Conservation (phyloP, 2,329 filamentous ascomycete species). For the Pseudogymnoascus destructans region DNA sequence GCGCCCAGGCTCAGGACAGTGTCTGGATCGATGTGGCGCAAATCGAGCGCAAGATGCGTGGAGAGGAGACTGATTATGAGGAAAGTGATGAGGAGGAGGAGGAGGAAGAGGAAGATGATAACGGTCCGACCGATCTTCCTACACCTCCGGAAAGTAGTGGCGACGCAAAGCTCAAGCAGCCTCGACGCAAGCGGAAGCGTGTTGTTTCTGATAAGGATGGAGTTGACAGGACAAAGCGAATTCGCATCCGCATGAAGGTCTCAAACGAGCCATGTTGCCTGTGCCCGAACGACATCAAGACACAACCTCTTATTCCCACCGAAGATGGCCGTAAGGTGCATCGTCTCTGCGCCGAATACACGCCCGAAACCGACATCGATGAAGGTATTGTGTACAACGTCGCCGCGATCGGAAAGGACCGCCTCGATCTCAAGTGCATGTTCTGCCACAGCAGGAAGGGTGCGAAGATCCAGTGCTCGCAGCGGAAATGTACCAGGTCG, state of each 20-base stretch:
- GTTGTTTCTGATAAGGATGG: slow-evolving; percentile 32
- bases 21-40: slow-evolving; percentile 97
- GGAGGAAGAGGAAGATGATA: slow-evolving; percentile 49
- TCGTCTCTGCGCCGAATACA: slow-evolving; percentile 76
- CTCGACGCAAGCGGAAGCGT: slow-evolving; percentile 56
- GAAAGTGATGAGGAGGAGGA: slow-evolving; percentile 61
- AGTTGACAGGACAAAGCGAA: slow-evolving; percentile 49
- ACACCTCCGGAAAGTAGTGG: slow-evolving; percentile 64
- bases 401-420: slow-evolving; percentile 70
- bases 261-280: slow-evolving; percentile 76
- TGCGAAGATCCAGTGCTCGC: slow-evolving; percentile 93
- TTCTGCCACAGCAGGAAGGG: slow-evolving; percentile 90
- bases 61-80: slow-evolving; percentile 76
- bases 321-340: slow-evolving; percentile 82
- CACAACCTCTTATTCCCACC: slow-evolving; percentile 70
- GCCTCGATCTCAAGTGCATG: slow-evolving; percentile 83
- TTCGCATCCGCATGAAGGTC: slow-evolving; percentile 56
- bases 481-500: slow-evolving; percentile 82
- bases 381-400: slow-evolving; percentile 61
- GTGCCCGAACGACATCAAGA: slow-evolving; percentile 80
- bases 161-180: slow-evolving; percentile 50
- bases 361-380: slow-evolving; percentile 82
- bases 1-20: slow-evolving; percentile 86
- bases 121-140: slow-evolving; percentile 55
- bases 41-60: slow-evolving; percentile 84